phyloP scores from a whole-genome alignment of 129 eudicot species.

The Artemisia tridentata region DNA sequence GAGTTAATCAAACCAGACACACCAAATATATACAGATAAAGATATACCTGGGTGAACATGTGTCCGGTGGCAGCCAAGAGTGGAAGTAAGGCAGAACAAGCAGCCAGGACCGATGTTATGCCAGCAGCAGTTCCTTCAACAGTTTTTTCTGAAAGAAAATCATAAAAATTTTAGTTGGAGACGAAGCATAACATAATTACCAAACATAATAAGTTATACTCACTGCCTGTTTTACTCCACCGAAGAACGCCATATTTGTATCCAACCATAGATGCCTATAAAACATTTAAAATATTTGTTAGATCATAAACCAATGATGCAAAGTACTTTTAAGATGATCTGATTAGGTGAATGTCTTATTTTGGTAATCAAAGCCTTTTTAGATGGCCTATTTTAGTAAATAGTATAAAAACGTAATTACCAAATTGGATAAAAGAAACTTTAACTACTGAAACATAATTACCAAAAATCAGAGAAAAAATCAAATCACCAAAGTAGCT shows the following conservation, averaged over 20 bases:
- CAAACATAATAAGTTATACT: slow-evolving; percentile 30
- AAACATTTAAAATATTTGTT: slow-evolving; percentile 8
- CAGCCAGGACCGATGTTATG: slow-evolving; percentile 85
- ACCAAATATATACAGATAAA: slow-evolving; percentile 21
- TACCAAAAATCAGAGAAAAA: no score
- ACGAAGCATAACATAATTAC: not conserved
- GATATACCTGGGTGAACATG: slow-evolving; percentile 70
- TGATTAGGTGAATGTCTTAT: no score
- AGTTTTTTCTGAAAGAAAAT: slow-evolving; percentile 62
- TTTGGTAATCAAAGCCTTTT: no score
- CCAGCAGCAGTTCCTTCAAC: slow-evolving; percentile 99
- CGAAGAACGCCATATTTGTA: slow-evolving; percentile 94
- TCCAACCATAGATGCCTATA: slow-evolving; percentile 97
- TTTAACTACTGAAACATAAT: no score
- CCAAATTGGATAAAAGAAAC: no score
- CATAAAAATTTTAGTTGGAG: not conserved
- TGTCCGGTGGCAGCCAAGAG: slow-evolving; percentile 81
- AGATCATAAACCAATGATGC: not conserved
- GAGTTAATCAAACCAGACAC: no score
- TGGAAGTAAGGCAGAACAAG: slow-evolving; percentile 85
- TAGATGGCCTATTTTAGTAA: no score
- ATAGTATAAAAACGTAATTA: no score
- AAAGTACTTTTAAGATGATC: no score
- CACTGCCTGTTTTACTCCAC: slow-evolving; percentile 96
- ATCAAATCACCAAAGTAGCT: no score